Conservation (phyloP, 306 rosid species). For the Cucumis melo region DNA sequence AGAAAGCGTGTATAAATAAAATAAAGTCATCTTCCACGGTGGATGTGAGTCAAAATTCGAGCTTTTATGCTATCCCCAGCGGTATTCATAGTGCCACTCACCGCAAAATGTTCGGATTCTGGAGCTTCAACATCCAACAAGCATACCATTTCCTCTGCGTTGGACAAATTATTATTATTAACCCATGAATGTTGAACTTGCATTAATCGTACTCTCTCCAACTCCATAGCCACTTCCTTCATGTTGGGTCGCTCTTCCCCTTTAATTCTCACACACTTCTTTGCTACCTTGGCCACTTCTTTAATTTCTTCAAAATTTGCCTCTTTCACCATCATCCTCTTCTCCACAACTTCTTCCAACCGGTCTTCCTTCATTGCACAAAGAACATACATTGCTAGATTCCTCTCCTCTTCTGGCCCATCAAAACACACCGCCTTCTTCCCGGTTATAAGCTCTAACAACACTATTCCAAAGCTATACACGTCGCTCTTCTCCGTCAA, state of each 20-base stretch:
- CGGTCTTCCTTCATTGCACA: too few species aligned
- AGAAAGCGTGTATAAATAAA: too few species aligned
- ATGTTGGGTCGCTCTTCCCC: slow-evolving; percentile 42
- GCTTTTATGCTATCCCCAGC: background rate
- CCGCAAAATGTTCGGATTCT: too few species aligned
- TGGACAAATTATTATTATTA: background rate
- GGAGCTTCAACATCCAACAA: too few species aligned
- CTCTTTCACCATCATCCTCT: background rate
- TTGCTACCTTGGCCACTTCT: slow-evolving; percentile 23
- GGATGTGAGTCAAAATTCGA: background rate
- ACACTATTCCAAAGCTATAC: too few species aligned
- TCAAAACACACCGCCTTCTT: too few species aligned
- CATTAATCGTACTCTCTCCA: slow-evolving; percentile 20
- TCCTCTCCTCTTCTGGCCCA: too few species aligned
- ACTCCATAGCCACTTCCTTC: slow-evolving; percentile 36
- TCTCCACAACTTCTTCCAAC: too few species aligned
- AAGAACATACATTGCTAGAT: too few species aligned
- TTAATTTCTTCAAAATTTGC: slow-evolving; percentile 16
- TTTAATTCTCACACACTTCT: slow-evolving; percentile 14
- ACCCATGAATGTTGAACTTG: background rate
- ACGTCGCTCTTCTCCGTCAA: too few species aligned
- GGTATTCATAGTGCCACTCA: too few species aligned
- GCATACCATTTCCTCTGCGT: slow-evolving; percentile 5
- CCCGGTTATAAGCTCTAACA: too few species aligned
- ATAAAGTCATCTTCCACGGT: background rate